Evolutionary conservation across 2,329 filamentous ascomycete genomes (phyloP).

Genomic region (Fusarium lateritium): DNA sequence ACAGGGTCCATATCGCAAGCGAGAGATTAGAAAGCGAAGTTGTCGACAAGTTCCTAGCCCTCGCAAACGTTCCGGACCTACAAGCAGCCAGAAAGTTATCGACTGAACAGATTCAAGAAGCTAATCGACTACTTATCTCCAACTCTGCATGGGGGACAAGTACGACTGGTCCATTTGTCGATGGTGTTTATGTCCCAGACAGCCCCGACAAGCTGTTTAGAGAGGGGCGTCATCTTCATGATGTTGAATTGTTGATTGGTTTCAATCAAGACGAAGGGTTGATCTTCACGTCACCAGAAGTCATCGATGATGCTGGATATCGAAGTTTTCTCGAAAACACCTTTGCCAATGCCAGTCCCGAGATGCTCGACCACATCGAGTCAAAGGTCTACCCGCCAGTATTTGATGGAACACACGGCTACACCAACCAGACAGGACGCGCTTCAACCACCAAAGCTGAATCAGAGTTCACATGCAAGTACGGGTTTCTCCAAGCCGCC

Average conservation of each 20-base stretch:
- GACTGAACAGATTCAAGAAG: background rate
- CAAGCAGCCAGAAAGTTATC: background rate
- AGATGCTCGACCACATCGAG: background rate
- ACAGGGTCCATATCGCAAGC: background rate
- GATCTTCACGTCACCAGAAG: background rate
- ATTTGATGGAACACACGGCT: background rate
- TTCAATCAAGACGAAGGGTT: constrained; percentile 3
- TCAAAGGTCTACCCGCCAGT: background rate
- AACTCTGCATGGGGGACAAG: constrained; percentile 1
- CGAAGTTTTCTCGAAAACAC: background rate
- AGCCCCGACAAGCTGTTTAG: background rate
- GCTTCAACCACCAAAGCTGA: background rate
- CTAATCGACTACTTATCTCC: background rate
- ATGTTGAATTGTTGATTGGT: background rate
- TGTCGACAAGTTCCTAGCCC: background rate
- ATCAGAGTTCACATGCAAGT: background rate
- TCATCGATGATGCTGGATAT: background rate
- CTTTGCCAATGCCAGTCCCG: fast-evolving
- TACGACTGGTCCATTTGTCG: background rate
- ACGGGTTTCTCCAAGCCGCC: background rate
- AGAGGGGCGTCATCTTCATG: background rate
- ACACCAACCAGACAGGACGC: background rate
- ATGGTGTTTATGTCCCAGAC: background rate
- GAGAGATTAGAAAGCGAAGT: background rate
- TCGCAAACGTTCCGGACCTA: background rate